These are phyloP conservation scores for Dovyalis caffra DNA, from an alignment of 345 rosid genomes.

Conservation along the genomic window DNA sequence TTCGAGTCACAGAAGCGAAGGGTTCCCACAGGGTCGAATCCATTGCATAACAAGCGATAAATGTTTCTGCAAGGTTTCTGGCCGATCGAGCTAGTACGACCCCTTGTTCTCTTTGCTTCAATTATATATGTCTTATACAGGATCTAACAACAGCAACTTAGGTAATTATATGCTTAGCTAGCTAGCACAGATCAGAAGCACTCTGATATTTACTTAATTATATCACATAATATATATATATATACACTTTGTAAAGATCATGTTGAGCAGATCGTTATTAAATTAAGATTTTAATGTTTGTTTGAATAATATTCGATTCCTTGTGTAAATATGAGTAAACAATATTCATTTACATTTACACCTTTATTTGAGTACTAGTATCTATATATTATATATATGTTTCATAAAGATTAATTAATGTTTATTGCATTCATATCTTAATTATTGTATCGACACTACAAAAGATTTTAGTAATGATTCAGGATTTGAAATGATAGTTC, in stretches of 20 bases:
- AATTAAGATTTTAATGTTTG: not conserved
- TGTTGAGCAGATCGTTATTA: not conserved
- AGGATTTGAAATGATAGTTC: not conserved
- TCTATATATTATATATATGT: too few species aligned
- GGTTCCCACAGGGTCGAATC: slow-evolving; percentile 53
- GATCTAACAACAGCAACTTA: not conserved
- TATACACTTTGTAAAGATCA: slow-evolving; percentile 1
- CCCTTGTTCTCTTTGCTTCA: not conserved
- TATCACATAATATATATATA: too few species aligned
- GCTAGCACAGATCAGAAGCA: not conserved
- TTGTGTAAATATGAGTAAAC: not conserved
- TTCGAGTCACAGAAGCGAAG: slow-evolving; percentile 40
- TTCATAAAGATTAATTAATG: not conserved
- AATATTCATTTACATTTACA: not conserved
- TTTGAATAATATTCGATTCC: not conserved
- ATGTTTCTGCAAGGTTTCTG: not conserved
- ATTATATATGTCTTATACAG: not conserved
- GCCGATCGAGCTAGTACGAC: not conserved
- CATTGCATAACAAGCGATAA: slow-evolving; percentile 47
- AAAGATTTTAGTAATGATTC: not conserved
- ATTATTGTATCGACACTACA: too few species aligned
- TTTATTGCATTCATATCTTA: not conserved
- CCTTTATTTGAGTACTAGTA: not conserved
- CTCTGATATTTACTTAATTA: not conserved
- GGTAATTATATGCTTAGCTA: not conserved